Conservation (phyloP, 352 stramenopile genomes). For the Ophiocytium majus region DNA sequence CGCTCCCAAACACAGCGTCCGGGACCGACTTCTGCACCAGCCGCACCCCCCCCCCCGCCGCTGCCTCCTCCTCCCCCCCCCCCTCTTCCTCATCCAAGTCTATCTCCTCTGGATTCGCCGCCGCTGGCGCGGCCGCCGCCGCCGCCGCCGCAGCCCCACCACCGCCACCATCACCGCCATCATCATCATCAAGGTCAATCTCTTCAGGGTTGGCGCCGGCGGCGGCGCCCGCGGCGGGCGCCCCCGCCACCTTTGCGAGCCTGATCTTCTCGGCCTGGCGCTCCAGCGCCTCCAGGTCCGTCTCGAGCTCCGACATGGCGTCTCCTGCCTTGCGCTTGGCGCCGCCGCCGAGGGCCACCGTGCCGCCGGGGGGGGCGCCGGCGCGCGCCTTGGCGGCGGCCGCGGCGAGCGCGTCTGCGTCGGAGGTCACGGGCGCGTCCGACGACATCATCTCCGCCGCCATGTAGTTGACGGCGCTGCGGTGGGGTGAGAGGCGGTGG, state of each 20-base stretch:
- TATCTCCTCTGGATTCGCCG: conserved; percentile 50
- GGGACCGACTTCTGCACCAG: conserved; percentile 35
- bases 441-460: conserved; percentile 74
- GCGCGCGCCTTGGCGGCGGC: conserved; percentile 30
- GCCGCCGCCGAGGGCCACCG: conserved; percentile 6
- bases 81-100: conserved; percentile 20
- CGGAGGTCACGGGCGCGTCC: conserved; percentile 45
- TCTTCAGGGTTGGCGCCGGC: conserved; percentile 46
- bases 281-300: conserved; percentile 52
- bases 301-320: conserved; percentile 22
- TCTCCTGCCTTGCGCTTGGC: conserved; percentile 42
- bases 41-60: background rate
- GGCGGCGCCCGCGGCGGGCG: background rate
- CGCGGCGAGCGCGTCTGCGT: conserved; percentile 49
- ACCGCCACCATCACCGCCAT: background rate
- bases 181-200: conserved; percentile 34
- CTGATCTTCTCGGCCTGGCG: conserved; percentile 53
- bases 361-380: conserved; percentile 26
- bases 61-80: conserved; percentile 12
- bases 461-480: conserved; percentile 85
- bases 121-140: background rate
- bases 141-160: background rate
- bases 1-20: conserved; percentile 37
- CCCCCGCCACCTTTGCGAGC: conserved; percentile 37
- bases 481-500: background rate